A percentile compares a stretch with the other conserved stretches of the same genome.
These are phyloP conservation scores for Ophiostoma sp. DNA, from an alignment of 2,329 filamentous ascomycete genomes.

Conservation along the genomic window DNA sequence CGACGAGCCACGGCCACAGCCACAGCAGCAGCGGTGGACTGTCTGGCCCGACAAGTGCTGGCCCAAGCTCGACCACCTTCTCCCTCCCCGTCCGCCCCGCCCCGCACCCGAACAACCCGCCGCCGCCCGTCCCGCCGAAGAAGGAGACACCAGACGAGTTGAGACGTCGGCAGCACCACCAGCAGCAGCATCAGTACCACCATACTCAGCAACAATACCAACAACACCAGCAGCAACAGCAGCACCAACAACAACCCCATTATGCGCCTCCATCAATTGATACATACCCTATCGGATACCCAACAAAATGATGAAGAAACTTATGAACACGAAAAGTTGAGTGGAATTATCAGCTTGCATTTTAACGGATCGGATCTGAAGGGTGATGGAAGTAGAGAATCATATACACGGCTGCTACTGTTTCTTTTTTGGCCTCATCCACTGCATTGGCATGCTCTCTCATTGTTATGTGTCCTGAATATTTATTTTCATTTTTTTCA, in stretches of 20 bases:
- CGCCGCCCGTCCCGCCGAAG: conserved; percentile 51
- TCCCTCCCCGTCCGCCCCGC: conserved; percentile 60
- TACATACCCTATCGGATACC: conserved; percentile 31
- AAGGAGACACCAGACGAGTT: conserved; percentile 52
- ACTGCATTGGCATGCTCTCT: background rate
- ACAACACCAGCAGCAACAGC: conserved; percentile 18
- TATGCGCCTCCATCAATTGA: conserved; percentile 21
- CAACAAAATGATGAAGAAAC: conserved; percentile 26
- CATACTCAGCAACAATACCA: conserved; percentile 18
- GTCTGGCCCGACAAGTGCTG: conserved; percentile 29
- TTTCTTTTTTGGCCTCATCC: background rate
- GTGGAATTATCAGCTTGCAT: conserved; percentile 11
- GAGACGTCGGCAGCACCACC: conserved; percentile 32
- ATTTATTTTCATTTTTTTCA: conserved; percentile 4
- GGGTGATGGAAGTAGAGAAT: background rate
- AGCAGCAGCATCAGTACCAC: conserved; percentile 17
- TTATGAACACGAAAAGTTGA: conserved; percentile 4
- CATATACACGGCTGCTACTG: background rate
- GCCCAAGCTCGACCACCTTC: conserved; percentile 48
- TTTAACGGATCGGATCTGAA: background rate
- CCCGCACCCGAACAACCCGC: conserved; percentile 53
- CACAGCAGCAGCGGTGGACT: conserved; percentile 31
- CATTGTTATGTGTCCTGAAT: background rate
- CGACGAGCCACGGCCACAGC: conserved; percentile 15
- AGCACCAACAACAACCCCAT: conserved; percentile 14